Evolutionary conservation across 2,329 filamentous ascomycete genomes (phyloP), one percentile per base, ranked within the genome.

Genomic region (Drechmeria coniospora): DNA sequence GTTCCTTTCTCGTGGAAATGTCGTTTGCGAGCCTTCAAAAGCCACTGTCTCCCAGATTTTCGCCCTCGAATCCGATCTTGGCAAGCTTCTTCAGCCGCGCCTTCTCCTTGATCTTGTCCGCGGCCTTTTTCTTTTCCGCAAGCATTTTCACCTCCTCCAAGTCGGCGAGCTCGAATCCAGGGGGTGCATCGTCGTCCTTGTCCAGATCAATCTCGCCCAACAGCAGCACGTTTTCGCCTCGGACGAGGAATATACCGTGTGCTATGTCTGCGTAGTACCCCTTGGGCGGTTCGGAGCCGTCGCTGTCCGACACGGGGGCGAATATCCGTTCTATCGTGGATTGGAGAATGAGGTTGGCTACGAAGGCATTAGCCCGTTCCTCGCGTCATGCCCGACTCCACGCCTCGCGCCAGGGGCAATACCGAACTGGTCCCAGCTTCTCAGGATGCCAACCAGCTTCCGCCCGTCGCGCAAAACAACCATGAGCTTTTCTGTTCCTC

Each of bases 351-450:
- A 98, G 68, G 53, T 98, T 98, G 42, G 86, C 87, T 93, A 47
- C 34, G 11, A 8, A 21, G 11, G 11, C 6, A 21, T 33, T 23
- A 33, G 31, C 11, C 15, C 6, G 13, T 7, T 16, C 16, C 8
- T 23, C 13, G 14, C 17, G 5, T 14, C 13, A 14, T 4, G 14
- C 12, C 12, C n/a, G n/a, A n/a, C n/a, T n/a, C n/a, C n/a, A n/a
- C n/a, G n/a, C n/a, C n/a, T n/a, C n/a, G n/a, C n/a, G n/a, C n/a
- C n/a, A n/a, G n/a, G n/a, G n/a, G n/a, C n/a, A n/a, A n/a, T 26
- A 93, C 86, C 87, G 48, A 93, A 95, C 55, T 98, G 90, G 56
- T 98, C 90, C 83, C 90, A 98, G 42, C 82, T 92, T 46, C 90
- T 69, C 41, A 98, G 59, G 25, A 95, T 81, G 17, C 90, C 90